These are phyloP conservation scores for Pleurostoma richardsiae DNA, from an alignment of 2,329 filamentous ascomycete species.

Conservation along the genomic window DNA sequence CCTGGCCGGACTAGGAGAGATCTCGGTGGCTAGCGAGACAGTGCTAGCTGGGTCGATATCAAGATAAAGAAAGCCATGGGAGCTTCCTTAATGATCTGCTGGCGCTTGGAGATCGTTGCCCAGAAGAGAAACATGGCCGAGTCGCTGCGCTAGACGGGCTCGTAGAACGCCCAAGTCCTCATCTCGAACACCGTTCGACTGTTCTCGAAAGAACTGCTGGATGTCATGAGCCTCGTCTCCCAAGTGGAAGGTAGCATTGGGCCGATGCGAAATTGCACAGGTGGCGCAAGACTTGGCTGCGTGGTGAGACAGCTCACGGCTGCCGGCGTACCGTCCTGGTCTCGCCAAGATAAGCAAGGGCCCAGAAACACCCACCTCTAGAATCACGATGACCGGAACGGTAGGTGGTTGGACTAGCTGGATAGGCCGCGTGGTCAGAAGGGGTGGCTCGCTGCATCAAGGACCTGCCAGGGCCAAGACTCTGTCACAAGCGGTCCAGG, in stretches of 20 bases:
- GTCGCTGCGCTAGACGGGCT: too few relatives aligned
- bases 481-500: neutral
- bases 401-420: too few relatives aligned
- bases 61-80: neutral
- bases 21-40: neutral
- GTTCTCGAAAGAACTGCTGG: neutral
- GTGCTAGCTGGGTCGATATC: neutral
- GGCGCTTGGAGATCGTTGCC: neutral
- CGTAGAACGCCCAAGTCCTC: neutral
- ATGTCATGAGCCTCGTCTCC: neutral
- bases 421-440: too few relatives aligned
- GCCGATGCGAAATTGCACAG: neutral
- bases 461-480: neutral
- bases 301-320: neutral
- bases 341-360: neutral
- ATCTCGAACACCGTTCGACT: neutral
- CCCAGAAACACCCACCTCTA: neutral
- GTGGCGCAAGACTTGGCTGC: neutral
- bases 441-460: too few relatives aligned
- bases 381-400: neutral
- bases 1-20: neutral
- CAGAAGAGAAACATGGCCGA: neutral
- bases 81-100: neutral
- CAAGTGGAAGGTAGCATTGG: neutral
- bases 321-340: neutral